phyloP scores from a whole-genome alignment of 805 yeast genomes.

The Lachancea quebecensis region DNA sequence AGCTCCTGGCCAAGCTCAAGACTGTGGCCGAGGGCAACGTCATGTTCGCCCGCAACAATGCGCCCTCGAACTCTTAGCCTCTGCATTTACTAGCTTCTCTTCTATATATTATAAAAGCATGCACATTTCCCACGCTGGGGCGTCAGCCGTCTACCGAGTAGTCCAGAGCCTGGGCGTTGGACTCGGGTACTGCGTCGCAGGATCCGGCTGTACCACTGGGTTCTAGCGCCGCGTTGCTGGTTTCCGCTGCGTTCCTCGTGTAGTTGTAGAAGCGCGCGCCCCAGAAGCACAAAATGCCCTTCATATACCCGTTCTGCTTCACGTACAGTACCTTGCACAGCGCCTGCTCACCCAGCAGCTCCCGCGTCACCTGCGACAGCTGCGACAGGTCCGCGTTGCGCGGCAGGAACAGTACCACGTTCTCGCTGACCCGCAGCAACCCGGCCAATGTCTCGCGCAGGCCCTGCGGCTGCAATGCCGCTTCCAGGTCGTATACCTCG shows the following conservation, averaged over 20 bases:
- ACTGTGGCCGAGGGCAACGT: slow-evolving; percentile 18
- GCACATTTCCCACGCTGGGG: not conserved
- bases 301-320: slow-evolving; percentile 36
- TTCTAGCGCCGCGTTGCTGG: not conserved
- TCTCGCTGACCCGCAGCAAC: slow-evolving; percentile 36
- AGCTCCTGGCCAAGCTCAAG: slow-evolving; percentile 16
- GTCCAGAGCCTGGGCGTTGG: not conserved
- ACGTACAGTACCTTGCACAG: slow-evolving; percentile 42
- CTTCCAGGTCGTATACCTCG: slow-evolving; percentile 41
- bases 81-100: not conserved
- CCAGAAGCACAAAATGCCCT: slow-evolving; percentile 56
- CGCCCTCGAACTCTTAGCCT: slow-evolving; percentile 23
- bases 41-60: slow-evolving; percentile 14
- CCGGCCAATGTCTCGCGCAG: slow-evolving; percentile 40
- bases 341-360: slow-evolving; percentile 39
- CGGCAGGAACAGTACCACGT: slow-evolving; percentile 59
- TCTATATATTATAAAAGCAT: not conserved
- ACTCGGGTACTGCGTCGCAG: not conserved
- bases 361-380: slow-evolving; percentile 40
- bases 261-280: slow-evolving; percentile 41
- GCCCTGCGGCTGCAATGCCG: slow-evolving; percentile 41
- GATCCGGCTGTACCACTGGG: not conserved
- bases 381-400: slow-evolving; percentile 50
- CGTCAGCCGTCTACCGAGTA: slow-evolving; percentile 3
- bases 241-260: not conserved